Percentiles rank a stretch among this genome's conserved stretches.
Conservation (phyloP, 768 basidiomycete genomes). For the Mycena amicta region DNA sequence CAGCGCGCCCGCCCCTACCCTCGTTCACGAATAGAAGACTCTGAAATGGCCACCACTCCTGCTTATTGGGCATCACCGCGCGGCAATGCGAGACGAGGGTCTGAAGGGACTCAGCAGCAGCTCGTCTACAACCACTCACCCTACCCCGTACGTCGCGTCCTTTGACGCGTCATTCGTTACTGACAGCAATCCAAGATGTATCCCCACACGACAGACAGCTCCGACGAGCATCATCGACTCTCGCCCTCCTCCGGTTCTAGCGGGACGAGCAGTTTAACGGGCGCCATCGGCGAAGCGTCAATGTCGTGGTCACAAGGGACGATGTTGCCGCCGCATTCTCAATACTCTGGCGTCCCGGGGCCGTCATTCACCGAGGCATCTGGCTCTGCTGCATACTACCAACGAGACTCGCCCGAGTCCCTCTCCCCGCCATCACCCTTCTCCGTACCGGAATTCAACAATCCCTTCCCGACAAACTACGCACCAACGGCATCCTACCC, state of each 20-base stretch:
- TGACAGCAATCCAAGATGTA: no score
- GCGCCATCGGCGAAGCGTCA: constrained; percentile 61
- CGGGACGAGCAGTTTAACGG: constrained; percentile 56
- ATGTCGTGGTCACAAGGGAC: constrained; percentile 24
- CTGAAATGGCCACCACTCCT: constrained; percentile 39
- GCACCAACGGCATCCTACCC: constrained; percentile 23
- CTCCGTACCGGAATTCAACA: constrained; percentile 28
- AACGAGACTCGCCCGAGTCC: constrained; percentile 40
- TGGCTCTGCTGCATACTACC: constrained; percentile 32
- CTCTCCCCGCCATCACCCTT: constrained; percentile 38
- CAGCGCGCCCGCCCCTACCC: constrained; percentile 42
- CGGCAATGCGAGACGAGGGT: constrained; percentile 39
- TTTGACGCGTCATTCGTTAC: no score
- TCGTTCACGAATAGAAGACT: constrained; percentile 34
- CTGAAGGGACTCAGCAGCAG: constrained; percentile 38
- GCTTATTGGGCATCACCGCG: constrained; percentile 34
- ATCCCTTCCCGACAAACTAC: constrained; percentile 20
- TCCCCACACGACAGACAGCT: constrained; percentile 26
- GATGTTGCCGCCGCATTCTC: constrained; percentile 18
- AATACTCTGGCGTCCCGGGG: constrained; percentile 29
- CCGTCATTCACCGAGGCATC: constrained; percentile 25
- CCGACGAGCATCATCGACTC: constrained; percentile 25
- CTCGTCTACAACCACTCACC: constrained; percentile 20
- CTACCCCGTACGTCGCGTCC: constrained; percentile 35
- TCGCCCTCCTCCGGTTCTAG: constrained; percentile 45